Evolutionary conservation across 2,329 filamentous ascomycete genomes (phyloP), one percentile per base, ranked within the genome.

Genomic region (Fusarium scirpi): DNA sequence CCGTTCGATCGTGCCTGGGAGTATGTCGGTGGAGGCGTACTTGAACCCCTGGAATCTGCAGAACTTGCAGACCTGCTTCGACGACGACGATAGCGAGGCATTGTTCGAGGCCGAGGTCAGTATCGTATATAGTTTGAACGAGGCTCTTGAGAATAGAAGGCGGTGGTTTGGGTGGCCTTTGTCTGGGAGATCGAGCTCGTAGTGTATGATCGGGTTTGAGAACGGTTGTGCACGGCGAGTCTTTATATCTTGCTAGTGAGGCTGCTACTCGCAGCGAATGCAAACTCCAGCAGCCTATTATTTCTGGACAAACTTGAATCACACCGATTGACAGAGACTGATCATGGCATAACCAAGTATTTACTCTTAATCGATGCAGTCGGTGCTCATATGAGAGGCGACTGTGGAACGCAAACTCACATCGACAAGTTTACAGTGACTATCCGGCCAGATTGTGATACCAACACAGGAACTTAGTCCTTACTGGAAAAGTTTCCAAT

Each of bases 321-420:
- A 4, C 18, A 12, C 2, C 9, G 2, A 4, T 7, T 5, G 18
- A n/a, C 10, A n/a, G 34, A 2, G 6, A 12, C 0, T n/a, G 0
- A 38, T n/a, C 16, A 38, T 16, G 5, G 3, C 16, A 38, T 11
- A 10, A 38, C n/a, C n/a, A n/a, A n/a, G n/a, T n/a, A n/a, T n/a
- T n/a, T 38, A 38, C 16, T n/a, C 16, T 38, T 38, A 16, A 34
- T 34, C 32, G 18, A 34, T 34, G 32, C 10, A 34, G 9, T 18
- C 2, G 16, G 3, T 38, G 16, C 5, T n/a, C 18, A 16, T 0
- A 4, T n/a, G 16, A 38, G 16, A 38, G 32, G 16, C n/a, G 32
- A 16, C 16, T 38, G 32, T 38, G 32, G 32, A 38, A 38, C 32
- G 9, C 8, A n/a, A 6, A 10, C 16, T 4, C 1, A n/a, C 4